These are phyloP conservation scores for Pythium aquatile DNA, from an alignment of 352 stramenopile genomes.

Conservation along the genomic window DNA sequence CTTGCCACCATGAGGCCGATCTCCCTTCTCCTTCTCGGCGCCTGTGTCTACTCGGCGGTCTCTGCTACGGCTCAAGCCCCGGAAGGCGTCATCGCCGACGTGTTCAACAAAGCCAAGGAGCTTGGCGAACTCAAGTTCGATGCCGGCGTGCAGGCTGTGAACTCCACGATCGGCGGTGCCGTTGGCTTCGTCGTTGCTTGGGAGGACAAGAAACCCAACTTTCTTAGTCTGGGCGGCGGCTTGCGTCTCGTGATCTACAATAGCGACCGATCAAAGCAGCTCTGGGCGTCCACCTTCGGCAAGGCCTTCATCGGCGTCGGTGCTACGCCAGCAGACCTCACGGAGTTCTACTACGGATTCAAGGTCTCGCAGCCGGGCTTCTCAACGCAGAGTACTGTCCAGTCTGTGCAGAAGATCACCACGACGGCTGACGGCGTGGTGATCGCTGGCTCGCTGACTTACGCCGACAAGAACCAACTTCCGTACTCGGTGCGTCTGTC, in stretches of 20 bases:
- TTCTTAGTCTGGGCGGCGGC: constrained; percentile 5
- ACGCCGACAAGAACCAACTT: neutral
- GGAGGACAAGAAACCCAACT: constrained; percentile 6
- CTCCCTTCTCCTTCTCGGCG: constrained; percentile 1
- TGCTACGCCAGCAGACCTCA: constrained; percentile 4
- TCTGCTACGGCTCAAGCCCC: neutral
- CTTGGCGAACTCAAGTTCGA: constrained; percentile 13
- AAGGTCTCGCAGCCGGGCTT: constrained; percentile 12
- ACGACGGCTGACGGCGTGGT: neutral
- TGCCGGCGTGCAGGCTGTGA: constrained; percentile 1
- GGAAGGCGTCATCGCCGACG: constrained; percentile 3
- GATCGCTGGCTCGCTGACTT: constrained; percentile 5
- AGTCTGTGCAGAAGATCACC: constrained; percentile 8
- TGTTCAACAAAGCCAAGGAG: constrained; percentile 14
- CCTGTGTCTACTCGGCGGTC: neutral
- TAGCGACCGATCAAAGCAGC: constrained; percentile 8
- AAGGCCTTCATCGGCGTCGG: constrained; percentile 14
- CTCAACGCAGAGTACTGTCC: constrained; percentile 7
- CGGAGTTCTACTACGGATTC: constrained; percentile 19
- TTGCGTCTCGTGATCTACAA: constrained; percentile 15
- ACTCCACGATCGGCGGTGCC: constrained; percentile 4
- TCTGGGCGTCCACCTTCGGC: constrained; percentile 18
- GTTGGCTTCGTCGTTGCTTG: constrained; percentile 6
- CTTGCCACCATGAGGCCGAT: constrained; percentile 8
- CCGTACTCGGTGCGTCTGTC: constrained; percentile 8